Evolutionary conservation across 129 eudicot species (phyloP), one percentile per base, ranked within the genome.

Genomic region (Gnaphalium uliginosum): DNA sequence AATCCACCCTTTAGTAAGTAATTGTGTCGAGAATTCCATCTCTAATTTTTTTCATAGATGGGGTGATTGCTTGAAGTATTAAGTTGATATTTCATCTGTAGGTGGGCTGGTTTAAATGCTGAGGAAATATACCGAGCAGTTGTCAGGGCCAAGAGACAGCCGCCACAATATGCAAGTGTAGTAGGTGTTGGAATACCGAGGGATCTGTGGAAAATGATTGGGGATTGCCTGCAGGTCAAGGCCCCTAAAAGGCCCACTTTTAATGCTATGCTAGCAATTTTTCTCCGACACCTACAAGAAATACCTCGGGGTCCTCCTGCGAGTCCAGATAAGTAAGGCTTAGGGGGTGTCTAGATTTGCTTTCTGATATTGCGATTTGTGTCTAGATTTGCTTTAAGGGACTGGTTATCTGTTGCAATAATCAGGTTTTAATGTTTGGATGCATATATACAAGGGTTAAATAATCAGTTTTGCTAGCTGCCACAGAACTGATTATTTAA

Each of bases 141-240:
- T 73, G 93, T 94, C 35, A 94, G 81, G 80, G 94, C 84, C 1
- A 82, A 81, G 70, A 79, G 78, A 73, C 96, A 87, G 76, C 99
- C 99, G 84, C 99, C 99, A 50, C 99, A 94, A 78, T 94, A 94
- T 83, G 89, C 97, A 7, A 94, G 97, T 80, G 99, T 94, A 48
- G 97, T 91, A 39, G 99, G 99, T 82, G 99, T 91, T 71, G 99
- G 99, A 63, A 91, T 94, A 78, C 99, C 99, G 3, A 86, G 93
- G 82, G 97, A 94, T 65, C 72, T 94, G 76, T 94, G 99, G 99
- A 91, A 90, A 84, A 91, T 94, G 99, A 91, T 94, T 81, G 99
- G 99, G 39, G 99, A 94, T 19, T 94, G 99, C 83, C 80, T 94
- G 81, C 97, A 94, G 76, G 87, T 89, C 81, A 91, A 86, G 86